Percentiles rank a stretch among this genome's conserved stretches.
Evolutionary conservation across 1,284 basidiomycete species (phyloP).

Genomic region (Cryptococcus amylolentus): DNA sequence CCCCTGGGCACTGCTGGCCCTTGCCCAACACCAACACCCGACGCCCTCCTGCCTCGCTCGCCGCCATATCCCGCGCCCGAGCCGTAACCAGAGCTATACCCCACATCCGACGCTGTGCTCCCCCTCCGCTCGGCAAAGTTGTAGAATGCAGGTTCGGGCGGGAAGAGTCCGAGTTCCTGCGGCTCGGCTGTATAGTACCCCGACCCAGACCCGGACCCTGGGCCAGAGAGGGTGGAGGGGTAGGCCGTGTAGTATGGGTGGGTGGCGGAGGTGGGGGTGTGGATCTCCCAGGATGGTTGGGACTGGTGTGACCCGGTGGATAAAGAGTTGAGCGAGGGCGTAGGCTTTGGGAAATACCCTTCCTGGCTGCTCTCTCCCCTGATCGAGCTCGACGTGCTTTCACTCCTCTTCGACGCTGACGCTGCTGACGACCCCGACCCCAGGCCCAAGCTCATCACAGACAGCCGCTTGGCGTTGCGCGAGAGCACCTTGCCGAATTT

Average conservation of each 20-base stretch:
- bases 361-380: slow-evolving; percentile 1
- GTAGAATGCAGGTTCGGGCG: not conserved
- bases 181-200: not conserved
- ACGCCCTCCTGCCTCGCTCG: too few relatives aligned
- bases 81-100: too few relatives aligned
- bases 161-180: not conserved
- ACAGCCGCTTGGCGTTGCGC: slow-evolving; percentile 10
- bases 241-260: not conserved
- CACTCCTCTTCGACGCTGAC: not conserved
- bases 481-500: slow-evolving; percentile 11
- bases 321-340: not conserved
- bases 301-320: too few relatives aligned
- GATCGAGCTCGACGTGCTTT: not conserved
- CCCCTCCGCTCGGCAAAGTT: slow-evolving; percentile 4
- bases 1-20: slow-evolving; percentile 5
- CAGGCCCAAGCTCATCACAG: slow-evolving; percentile 6
- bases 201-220: slow-evolving; percentile 3
- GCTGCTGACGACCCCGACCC: too few relatives aligned
- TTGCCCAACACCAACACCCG: not conserved
- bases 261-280: not conserved
- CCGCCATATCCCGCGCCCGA: too few relatives aligned
- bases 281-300: not conserved
- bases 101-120: not conserved
- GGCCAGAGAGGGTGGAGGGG: slow-evolving; percentile 2
- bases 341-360: slow-evolving; percentile 2